These are phyloP conservation scores for Setaria italica DNA, from an alignment of 202 grass and related monocot genomes.

Conservation along the genomic window DNA sequence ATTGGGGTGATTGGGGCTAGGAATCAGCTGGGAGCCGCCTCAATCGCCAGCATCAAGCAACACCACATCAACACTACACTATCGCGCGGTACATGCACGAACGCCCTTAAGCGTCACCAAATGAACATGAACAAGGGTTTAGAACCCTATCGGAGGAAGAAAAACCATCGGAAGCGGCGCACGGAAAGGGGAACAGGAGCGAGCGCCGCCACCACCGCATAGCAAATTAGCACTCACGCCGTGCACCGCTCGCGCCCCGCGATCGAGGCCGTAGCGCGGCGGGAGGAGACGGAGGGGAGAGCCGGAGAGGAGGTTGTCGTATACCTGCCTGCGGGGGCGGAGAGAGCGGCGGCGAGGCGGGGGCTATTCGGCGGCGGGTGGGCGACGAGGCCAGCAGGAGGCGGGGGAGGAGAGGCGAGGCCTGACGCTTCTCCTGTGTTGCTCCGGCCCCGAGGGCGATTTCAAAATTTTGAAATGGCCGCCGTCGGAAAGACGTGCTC, in stretches of 20 bases:
- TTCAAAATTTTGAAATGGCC: constrained; percentile 36
- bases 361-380: not conserved
- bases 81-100: not conserved
- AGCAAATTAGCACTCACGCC: not conserved
- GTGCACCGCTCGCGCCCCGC: not conserved
- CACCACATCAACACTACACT: not conserved
- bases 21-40: not conserved
- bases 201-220: not conserved
- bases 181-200: constrained; percentile 8
- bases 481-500: not conserved
- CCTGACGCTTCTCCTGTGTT: not conserved
- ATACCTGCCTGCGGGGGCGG: constrained; percentile 16
- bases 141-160: not conserved
- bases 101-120: not conserved
- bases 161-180: not conserved
- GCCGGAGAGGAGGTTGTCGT: not conserved
- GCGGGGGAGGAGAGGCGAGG: not conserved
- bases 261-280: not conserved
- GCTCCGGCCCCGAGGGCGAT: not conserved
- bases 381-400: not conserved
- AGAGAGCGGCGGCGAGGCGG: not conserved
- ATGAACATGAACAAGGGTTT: not conserved
- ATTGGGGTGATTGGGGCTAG: not conserved
- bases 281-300: not conserved
- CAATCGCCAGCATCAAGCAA: not conserved